Evolutionary conservation across 2,329 filamentous ascomycete species (phyloP), one percentile per base, ranked within the genome.

Genomic region (Hypoxylon sp.): DNA sequence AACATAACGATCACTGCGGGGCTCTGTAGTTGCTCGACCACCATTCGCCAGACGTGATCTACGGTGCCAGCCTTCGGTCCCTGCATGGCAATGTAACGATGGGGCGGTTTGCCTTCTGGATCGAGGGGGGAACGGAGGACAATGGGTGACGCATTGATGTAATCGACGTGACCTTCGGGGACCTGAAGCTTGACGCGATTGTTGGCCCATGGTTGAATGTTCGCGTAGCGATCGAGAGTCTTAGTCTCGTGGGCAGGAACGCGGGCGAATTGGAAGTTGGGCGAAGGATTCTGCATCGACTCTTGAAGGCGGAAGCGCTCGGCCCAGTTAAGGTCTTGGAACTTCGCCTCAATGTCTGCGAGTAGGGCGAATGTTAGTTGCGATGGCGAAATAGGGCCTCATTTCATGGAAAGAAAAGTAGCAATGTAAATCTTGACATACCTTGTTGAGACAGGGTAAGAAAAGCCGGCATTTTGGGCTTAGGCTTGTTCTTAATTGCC

Each of bases 11-110:
- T 91, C 63, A 98, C 93, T 1, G 90, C 94, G 2, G 91, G 89
- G 50, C 90, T 89, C 27, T 82, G 77, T 57, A 86, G 80, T 80
- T 97, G 93, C 76, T 97, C 91, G 78, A 93, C 92, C 37, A 98
- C 85, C 96, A 99, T 99, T 77, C 96, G 93, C 93, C 95, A 99
- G 72, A 97, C 92, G 77, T 97, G 94, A 72, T 90, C 89, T 61
- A 91, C 86, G 14, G 92, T 93, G 27, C 89, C 88, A 66, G 85
- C 81, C 76, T 95, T 97, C 5, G 96, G 96, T 0, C 96, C 96
- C 82, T 97, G 94, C 79, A 97, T 98, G 58, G 95, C 96, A 74
- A 99, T 97, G 80, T 97, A 98, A 61, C 87, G 82, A 53, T 86
- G 81, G 2, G 83, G 79, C 1, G 82, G 81, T 7, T 78, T 77